Evolutionary conservation across 371 early-diverging fungal species (phyloP).

Genomic region (Synchytrium microbalum): DNA sequence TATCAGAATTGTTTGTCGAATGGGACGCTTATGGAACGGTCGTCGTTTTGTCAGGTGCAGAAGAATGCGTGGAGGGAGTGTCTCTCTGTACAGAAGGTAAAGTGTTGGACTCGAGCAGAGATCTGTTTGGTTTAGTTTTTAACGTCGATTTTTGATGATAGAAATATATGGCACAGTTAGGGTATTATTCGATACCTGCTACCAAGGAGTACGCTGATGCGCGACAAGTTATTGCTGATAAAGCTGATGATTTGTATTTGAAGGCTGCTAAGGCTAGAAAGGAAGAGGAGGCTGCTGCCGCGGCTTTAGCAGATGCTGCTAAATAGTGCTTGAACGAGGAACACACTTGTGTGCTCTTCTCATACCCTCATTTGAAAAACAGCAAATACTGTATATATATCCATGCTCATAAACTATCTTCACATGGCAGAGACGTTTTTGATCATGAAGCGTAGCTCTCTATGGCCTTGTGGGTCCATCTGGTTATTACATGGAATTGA

Average conservation of each 20-base stretch:
- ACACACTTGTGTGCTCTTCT: too few species aligned
- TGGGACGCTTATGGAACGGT: background rate
- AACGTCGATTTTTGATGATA: background rate
- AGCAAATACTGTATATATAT: background rate
- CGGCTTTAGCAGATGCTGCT: too few species aligned
- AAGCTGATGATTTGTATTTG: background rate
- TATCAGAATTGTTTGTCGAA: background rate
- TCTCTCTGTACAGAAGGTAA: background rate
- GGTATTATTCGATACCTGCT: background rate
- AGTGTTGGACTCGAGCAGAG: background rate
- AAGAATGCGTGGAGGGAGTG: background rate
- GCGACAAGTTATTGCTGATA: background rate
- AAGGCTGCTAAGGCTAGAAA: background rate
- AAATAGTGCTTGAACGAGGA: too few species aligned
- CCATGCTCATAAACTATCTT: too few species aligned
- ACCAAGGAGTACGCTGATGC: background rate
- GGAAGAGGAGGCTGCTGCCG: too few species aligned
- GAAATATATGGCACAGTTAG: background rate
- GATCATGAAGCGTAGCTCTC: too few species aligned
- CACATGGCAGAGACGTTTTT: too few species aligned
- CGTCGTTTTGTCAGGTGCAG: background rate
- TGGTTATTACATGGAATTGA: too few species aligned
- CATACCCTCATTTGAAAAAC: background rate
- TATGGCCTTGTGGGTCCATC: too few species aligned
- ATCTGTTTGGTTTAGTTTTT: background rate